Evolutionary conservation across 371 early-diverging fungal species (phyloP).

Genomic region (Apophysomyces elegans): DNA sequence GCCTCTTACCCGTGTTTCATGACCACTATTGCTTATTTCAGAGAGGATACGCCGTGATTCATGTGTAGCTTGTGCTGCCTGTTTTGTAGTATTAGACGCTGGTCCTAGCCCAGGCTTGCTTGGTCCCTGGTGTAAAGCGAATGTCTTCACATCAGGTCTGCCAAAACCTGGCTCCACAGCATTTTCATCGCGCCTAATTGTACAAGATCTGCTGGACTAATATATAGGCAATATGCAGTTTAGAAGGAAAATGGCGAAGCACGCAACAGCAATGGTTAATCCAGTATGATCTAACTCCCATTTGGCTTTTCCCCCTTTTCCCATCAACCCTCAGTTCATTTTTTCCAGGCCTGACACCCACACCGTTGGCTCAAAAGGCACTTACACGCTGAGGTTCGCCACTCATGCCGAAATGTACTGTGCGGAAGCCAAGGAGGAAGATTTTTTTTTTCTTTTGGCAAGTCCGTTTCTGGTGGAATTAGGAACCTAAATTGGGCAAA

Average conservation of each 20-base stretch:
- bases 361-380: not conserved
- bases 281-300: not conserved
- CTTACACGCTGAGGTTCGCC: slow-evolving; percentile 8
- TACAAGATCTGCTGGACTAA: slow-evolving; percentile 1
- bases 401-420: slow-evolving; percentile 2
- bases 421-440: not conserved
- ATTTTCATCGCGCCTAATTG: not conserved
- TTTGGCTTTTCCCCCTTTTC: not conserved
- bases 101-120: not conserved
- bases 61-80: not conserved
- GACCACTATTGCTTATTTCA: slow-evolving; percentile 24
- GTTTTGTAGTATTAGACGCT: not conserved
- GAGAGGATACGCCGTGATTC: slow-evolving; percentile 18
- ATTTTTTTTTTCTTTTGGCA: not conserved
- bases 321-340: not conserved
- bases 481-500: not conserved
- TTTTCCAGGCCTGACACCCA: not conserved
- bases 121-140: not conserved
- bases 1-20: slow-evolving; percentile 15
- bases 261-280: not conserved
- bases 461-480: not conserved
- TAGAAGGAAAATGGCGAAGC: not conserved
- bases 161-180: not conserved
- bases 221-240: not conserved
- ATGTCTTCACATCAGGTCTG: not conserved